Evolutionary conservation across 805 yeast species (phyloP).

Genomic region (Kregervanrija pseudodelftensis): DNA sequence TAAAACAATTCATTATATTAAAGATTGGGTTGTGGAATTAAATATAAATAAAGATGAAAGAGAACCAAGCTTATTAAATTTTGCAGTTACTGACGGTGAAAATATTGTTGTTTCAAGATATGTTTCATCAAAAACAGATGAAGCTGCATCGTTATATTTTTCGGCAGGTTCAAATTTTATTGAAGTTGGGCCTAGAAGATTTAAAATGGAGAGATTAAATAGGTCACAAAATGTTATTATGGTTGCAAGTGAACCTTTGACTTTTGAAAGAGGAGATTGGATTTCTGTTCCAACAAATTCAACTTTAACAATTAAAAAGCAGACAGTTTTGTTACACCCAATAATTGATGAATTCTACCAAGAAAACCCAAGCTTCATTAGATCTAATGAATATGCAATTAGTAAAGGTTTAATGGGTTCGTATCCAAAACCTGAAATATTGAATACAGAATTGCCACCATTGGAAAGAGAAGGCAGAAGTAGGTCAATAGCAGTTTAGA

Average conservation of each 20-base stretch:
- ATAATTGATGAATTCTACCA: conserved; percentile 84
- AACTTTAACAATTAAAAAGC: conserved; percentile 68
- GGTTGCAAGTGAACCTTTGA: conserved; percentile 91
- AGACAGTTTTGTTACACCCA: conserved; percentile 87
- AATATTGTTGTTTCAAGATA: conserved; percentile 83
- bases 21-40: conserved; percentile 68
- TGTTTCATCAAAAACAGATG: conserved; percentile 82
- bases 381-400: conserved; percentile 80
- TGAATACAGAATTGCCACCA: conserved; percentile 59
- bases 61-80: conserved; percentile 83
- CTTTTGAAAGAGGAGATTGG: conserved; percentile 97
- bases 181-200: conserved; percentile 87
- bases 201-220: conserved; percentile 88
- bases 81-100: conserved; percentile 92
- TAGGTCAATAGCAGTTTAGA: conserved; percentile 11
- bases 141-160: conserved; percentile 93
- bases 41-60: conserved; percentile 26
- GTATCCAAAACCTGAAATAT: conserved; percentile 58
- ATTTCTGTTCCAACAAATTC: conserved; percentile 94
- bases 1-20: conserved; percentile 66
- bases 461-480: conserved; percentile 64
- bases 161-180: conserved; percentile 88
- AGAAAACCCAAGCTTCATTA: conserved; percentile 53
- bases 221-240: conserved; percentile 91
- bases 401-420: conserved; percentile 91